Conservation (phyloP, 257 asterid species). For the Solanum gracilifrons region DNA sequence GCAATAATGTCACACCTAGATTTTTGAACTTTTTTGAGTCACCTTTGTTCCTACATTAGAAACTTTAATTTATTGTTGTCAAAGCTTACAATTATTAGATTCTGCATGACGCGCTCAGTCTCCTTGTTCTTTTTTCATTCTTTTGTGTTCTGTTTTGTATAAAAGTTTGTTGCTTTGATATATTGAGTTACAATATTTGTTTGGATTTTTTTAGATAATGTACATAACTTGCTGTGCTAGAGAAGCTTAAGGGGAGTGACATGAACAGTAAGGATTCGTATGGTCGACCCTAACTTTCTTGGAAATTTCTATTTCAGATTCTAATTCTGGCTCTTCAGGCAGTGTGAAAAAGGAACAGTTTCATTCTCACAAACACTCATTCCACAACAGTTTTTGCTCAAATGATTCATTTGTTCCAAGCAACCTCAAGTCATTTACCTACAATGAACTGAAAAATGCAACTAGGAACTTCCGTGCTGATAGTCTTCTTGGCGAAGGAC, state of each 20-base stretch:
- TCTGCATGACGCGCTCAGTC: not conserved
- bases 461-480: constrained; percentile 12
- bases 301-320: not conserved
- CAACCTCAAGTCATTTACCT: constrained; percentile 1
- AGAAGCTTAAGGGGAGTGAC: not conserved
- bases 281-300: not conserved
- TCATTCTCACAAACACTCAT: not conserved
- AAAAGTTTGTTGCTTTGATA: not conserved
- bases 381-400: not conserved
- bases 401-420: not conserved
- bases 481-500: constrained; percentile 5
- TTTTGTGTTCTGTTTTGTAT: not conserved
- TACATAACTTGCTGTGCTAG: not conserved
- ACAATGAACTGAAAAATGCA: not conserved
- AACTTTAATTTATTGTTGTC: not conserved
- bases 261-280: not conserved
- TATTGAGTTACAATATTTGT: not conserved
- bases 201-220: not conserved
- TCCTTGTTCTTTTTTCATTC: too few species aligned
- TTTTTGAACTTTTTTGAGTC: not conserved
- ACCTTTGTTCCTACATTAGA: not conserved
- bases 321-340: not conserved
- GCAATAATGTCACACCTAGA: not conserved
- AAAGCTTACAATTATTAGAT: not conserved
- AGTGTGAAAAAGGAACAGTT: not conserved